Conservation (phyloP, 805 yeast species). For the Sugiyamaella smithiae region DNA sequence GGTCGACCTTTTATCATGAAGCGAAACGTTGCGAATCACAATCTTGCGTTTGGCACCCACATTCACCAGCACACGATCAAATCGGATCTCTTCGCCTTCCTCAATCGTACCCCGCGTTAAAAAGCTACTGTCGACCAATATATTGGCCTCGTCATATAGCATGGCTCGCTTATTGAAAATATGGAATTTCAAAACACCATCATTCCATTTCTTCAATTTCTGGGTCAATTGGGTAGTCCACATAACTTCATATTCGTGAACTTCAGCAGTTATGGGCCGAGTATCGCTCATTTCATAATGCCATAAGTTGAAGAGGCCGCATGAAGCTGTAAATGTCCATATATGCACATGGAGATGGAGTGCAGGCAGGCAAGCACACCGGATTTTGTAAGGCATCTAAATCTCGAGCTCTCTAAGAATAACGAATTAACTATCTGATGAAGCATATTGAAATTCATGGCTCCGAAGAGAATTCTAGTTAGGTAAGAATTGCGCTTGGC, state of each 20-base stretch:
- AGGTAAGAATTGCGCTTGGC: background rate
- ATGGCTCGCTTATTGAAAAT: conserved; percentile 26
- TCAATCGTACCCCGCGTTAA: conserved; percentile 12
- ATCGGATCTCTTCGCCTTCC: conserved; percentile 24
- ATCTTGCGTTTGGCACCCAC: conserved; percentile 23
- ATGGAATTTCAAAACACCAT: conserved; percentile 32
- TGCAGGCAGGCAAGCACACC: too few species aligned
- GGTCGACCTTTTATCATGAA: background rate
- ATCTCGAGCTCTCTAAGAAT: too few species aligned
- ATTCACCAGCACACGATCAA: conserved; percentile 31
- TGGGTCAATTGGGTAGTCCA: conserved; percentile 37
- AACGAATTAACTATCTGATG: too few species aligned
- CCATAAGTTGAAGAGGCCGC: too few species aligned
- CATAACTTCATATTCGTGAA: conserved; percentile 29
- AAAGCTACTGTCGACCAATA: conserved; percentile 23
- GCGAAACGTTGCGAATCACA: conserved; percentile 21
- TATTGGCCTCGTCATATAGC: conserved; percentile 31
- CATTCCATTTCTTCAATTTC: conserved; percentile 38
- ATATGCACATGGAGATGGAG: too few species aligned
- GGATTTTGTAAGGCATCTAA: too few species aligned
- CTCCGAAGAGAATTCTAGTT: too few species aligned
- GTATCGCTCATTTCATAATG: background rate
- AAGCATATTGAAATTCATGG: too few species aligned
- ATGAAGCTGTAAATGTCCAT: too few species aligned
- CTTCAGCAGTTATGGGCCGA: conserved; percentile 3